Evolutionary conservation across 208 protist species (phyloP), one percentile per base, ranked within the genome.

Genomic region (Trypanosoma caninum): DNA sequence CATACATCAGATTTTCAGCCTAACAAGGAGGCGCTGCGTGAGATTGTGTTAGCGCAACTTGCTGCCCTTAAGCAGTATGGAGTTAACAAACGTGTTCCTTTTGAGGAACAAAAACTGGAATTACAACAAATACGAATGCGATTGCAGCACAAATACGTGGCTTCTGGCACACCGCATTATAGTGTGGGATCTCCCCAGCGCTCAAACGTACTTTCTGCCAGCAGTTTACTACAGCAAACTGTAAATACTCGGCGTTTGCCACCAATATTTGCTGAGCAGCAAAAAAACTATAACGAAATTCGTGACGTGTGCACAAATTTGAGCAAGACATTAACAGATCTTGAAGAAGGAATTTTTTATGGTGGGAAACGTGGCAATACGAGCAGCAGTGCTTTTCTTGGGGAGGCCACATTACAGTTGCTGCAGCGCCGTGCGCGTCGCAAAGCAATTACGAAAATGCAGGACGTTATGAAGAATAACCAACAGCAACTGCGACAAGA

Each of bases 241-340:
- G 58, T 75, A 6, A 62, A 54, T 23, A 75, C 64, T 18, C 69
- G 78, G 18, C 71, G 69, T 0, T 65, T 87, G 9, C 80, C 84
- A 2, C 47, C 68, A 2, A 57, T 80, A 10, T 91, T 91, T 42
- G 37, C 28, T 0, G 78, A 91, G 56, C 78, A 86, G 46, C 61
- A 69, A 34, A 46, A 54, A 16, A 67, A 67, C 10, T 20, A 67
- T 18, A 35, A 37, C 25, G 51, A 46, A 5, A 72, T 85, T 35
- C 75, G 80, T 10, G 18, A 10, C 13, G 38, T 68, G 5, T 54
- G 79, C 27, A 47, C 22, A 0, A 56, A 60, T 31, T 40, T 87
- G 23, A 55, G 61, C 34, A 30, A 52, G 7, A 84, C 74, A 3
- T 59, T 91, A 27, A 44, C 54, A 13, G 23, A 63, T 18, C 69